Evolutionary conservation across 2,329 filamentous ascomycete genomes (phyloP).

Genomic region (Fusarium sp.): DNA sequence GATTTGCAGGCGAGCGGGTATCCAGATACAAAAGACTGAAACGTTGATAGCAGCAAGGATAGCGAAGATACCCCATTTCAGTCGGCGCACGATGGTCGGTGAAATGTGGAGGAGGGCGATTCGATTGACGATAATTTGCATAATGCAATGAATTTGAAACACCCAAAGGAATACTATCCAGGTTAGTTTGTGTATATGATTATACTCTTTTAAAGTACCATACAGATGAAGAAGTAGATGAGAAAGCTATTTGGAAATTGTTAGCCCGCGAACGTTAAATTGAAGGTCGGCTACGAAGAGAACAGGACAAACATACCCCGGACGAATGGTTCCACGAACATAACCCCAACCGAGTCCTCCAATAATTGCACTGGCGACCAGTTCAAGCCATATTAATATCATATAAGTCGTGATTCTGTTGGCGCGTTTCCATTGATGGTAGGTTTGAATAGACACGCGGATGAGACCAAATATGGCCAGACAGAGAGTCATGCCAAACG

Average conservation of each 20-base stretch:
- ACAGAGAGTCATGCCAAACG: slow-evolving; percentile 55
- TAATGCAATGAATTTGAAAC: slow-evolving; percentile 58
- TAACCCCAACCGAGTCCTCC: slow-evolving; percentile 54
- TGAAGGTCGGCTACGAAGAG: neutral
- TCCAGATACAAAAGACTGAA: slow-evolving; percentile 64
- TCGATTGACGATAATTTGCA: slow-evolving; percentile 66
- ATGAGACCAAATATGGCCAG: slow-evolving; percentile 52
- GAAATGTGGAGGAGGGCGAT: slow-evolving; percentile 60
- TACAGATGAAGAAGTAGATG: slow-evolving; percentile 44
- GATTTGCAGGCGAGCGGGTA: slow-evolving; percentile 60
- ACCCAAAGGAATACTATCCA: slow-evolving; percentile 48
- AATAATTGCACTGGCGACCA: slow-evolving; percentile 52
- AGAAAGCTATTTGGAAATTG: slow-evolving; percentile 46
- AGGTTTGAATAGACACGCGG: slow-evolving; percentile 53
- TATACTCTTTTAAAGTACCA: neutral
- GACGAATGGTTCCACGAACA: slow-evolving; percentile 49
- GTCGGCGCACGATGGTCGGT: slow-evolving; percentile 50
- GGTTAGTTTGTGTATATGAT: slow-evolving; percentile 24
- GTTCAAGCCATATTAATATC: slow-evolving; percentile 57
- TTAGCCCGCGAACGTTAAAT: slow-evolving; percentile 9
- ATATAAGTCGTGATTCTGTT: slow-evolving; percentile 54
- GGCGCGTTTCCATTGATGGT: slow-evolving; percentile 49
- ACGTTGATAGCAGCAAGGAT: slow-evolving; percentile 61
- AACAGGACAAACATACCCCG: slow-evolving; percentile 40
- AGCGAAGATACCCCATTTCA: slow-evolving; percentile 59